These are phyloP conservation scores for Nothophaeocryptopus gaeumannii DNA, from an alignment of 2,329 filamentous ascomycete genomes.

Conservation along the genomic window DNA sequence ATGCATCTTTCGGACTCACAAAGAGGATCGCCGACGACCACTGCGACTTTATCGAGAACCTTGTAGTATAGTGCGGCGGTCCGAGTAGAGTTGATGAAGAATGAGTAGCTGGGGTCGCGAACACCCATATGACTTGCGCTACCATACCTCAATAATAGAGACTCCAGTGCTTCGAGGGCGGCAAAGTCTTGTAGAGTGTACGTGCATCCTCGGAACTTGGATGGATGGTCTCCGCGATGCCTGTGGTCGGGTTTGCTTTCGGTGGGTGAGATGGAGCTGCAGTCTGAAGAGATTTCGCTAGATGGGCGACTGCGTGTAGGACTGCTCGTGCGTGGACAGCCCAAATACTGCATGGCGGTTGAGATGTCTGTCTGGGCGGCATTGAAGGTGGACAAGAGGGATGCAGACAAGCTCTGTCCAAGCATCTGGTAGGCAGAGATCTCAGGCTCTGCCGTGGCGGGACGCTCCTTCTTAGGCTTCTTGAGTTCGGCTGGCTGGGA, in stretches of 20 bases:
- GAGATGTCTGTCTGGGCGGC: not conserved
- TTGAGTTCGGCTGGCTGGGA: not conserved
- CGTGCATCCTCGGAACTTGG: conserved; percentile 1
- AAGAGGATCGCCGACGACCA: conserved; percentile 10
- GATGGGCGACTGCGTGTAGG: not conserved
- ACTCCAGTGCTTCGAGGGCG: conserved; percentile 3
- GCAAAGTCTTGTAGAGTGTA: conserved; percentile 4
- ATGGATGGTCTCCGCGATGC: not conserved
- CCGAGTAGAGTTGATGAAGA: conserved; percentile 6
- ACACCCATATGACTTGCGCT: conserved; percentile 8
- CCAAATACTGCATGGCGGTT: not conserved
- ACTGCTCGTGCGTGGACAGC: not conserved
- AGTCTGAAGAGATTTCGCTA: conserved; percentile 1
- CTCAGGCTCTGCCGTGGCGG: not conserved
- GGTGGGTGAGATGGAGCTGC: not conserved
- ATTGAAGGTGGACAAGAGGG: conserved; percentile 1
- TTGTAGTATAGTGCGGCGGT: conserved; percentile 8
- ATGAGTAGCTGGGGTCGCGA: conserved; percentile 5
- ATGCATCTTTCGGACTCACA: not conserved
- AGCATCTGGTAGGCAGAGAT: not conserved
- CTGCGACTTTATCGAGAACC: conserved; percentile 4
- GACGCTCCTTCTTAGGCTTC: not conserved
- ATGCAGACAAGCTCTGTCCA: not conserved
- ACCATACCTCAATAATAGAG: conserved; percentile 6
- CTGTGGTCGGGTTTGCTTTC: not conserved